phyloP scores from a whole-genome alignment of 306 rosid species.

The Arachis stenosperma region DNA sequence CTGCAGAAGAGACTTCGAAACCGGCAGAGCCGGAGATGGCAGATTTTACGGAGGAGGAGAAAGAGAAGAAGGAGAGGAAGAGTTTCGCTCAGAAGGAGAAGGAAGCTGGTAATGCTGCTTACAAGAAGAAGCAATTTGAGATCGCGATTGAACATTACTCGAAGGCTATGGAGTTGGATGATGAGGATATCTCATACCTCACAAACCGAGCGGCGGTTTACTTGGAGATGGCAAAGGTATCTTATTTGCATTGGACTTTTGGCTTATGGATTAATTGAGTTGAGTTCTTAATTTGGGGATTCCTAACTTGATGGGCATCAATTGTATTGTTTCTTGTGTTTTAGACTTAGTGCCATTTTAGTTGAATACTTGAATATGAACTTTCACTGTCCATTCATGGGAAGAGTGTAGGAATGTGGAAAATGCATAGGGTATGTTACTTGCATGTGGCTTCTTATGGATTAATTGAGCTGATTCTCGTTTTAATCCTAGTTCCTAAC shows the following conservation, averaged over 20 bases:
- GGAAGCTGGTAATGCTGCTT: constrained; percentile 78
- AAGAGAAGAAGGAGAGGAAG: constrained; percentile 54
- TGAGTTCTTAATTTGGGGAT: not conserved
- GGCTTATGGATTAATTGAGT: not conserved
- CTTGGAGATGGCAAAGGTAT: constrained; percentile 83
- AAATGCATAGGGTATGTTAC: not conserved
- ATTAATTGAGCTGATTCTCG: too few relatives aligned
- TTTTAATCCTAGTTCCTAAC: too few relatives aligned
- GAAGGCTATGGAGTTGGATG: constrained; percentile 73
- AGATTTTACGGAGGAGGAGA: constrained; percentile 55
- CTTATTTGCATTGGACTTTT: not conserved
- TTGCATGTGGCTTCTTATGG: too few relatives aligned
- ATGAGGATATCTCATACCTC: constrained; percentile 67
- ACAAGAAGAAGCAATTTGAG: constrained; percentile 81
- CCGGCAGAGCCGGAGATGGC: constrained; percentile 42
- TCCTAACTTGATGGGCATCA: not conserved
- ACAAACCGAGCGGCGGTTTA: constrained; percentile 79
- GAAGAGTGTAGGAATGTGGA: not conserved
- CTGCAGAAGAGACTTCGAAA: constrained; percentile 49
- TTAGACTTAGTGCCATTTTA: not conserved
- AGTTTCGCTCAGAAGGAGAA: constrained; percentile 69
- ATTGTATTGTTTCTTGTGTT: not conserved
- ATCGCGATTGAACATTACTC: constrained; percentile 67
- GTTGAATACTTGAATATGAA: not conserved
- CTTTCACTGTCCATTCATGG: not conserved